Evolutionary conservation across 805 yeast genomes (phyloP).

Genomic region (Sungouiozyma intestinalis): DNA sequence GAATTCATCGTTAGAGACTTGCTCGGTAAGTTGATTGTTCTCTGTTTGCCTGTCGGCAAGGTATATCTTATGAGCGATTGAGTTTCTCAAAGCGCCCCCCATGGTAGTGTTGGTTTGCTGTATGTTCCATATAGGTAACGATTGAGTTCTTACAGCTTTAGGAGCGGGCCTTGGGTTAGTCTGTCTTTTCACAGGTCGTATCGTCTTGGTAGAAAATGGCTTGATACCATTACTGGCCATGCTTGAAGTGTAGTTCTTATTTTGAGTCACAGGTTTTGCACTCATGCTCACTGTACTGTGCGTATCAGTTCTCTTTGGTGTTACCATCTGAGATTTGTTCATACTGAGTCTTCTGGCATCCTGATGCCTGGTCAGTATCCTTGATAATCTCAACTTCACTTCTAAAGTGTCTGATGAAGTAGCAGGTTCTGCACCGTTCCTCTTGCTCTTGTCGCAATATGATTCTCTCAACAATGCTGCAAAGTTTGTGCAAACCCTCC

Average conservation of each 20-base stretch:
- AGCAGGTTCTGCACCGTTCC: conserved; percentile 1
- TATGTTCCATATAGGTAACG: conserved; percentile 32
- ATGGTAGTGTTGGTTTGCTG: conserved; percentile 7
- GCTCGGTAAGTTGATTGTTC: conserved; percentile 6
- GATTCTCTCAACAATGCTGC: conserved; percentile 25
- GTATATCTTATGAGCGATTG: conserved; percentile 28
- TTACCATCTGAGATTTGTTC: conserved; percentile 1
- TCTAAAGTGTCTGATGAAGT: conserved; percentile 23
- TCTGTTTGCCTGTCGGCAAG: conserved; percentile 26
- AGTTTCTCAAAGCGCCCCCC: conserved; percentile 16
- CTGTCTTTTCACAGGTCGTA: conserved; percentile 15
- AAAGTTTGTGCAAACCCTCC: conserved; percentile 29
- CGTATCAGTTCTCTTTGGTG: background rate
- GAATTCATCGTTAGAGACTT: conserved; percentile 12
- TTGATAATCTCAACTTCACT: conserved; percentile 25
- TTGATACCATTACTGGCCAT: conserved; percentile 1
- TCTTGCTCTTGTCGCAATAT: conserved; percentile 12
- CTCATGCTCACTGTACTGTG: background rate
- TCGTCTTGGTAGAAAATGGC: background rate
- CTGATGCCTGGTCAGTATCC: conserved; percentile 10
- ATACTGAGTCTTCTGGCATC: background rate
- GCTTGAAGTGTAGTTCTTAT: conserved; percentile 1
- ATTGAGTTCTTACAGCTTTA: conserved; percentile 36
- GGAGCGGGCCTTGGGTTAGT: conserved; percentile 39
- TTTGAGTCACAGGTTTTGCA: background rate